Evolutionary conservation across 2,329 filamentous ascomycete species (phyloP).

Genomic region (Beauveria medogensis): DNA sequence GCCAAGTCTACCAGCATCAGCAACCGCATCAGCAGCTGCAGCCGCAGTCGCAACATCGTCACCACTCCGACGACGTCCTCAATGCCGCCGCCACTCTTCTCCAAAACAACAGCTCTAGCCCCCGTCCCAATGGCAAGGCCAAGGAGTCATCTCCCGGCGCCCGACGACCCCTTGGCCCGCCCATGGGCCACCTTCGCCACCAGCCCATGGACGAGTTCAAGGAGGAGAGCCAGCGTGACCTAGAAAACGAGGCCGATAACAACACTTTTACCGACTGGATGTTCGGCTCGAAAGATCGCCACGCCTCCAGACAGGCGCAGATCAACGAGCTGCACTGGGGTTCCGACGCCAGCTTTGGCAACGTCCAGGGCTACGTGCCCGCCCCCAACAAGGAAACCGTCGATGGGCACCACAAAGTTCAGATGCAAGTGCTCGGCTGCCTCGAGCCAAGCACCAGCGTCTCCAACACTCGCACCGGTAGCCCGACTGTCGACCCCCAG

Average conservation of each 20-base stretch:
- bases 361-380: conserved; percentile 48
- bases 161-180: conserved; percentile 23
- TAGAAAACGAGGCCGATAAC: conserved; percentile 23
- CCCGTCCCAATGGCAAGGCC: conserved; percentile 11
- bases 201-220: conserved; percentile 35
- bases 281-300: conserved; percentile 25
- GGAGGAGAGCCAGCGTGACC: conserved; percentile 29
- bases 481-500: conserved; percentile 29
- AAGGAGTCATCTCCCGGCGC: conserved; percentile 16
- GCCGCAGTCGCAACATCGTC: conserved; percentile 20
- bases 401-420: conserved; percentile 46
- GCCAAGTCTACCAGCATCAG: conserved; percentile 15
- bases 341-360: conserved; percentile 57
- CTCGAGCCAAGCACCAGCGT: conserved; percentile 50
- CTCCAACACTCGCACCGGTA: conserved; percentile 51
- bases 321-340: conserved; percentile 54
- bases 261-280: conserved; percentile 35
- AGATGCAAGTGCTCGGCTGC: conserved; percentile 49
- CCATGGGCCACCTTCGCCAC: conserved; percentile 34
- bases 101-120: conserved; percentile 34
- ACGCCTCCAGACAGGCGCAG: conserved; percentile 25
- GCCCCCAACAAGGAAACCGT: conserved; percentile 47
- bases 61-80: conserved; percentile 47
- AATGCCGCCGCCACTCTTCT: conserved; percentile 45
- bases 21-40: conserved; percentile 12